Evolutionary conservation across 2,329 filamentous ascomycete genomes (phyloP), one percentile per base, ranked within the genome.

Genomic region (Xylariaceae sp.): DNA sequence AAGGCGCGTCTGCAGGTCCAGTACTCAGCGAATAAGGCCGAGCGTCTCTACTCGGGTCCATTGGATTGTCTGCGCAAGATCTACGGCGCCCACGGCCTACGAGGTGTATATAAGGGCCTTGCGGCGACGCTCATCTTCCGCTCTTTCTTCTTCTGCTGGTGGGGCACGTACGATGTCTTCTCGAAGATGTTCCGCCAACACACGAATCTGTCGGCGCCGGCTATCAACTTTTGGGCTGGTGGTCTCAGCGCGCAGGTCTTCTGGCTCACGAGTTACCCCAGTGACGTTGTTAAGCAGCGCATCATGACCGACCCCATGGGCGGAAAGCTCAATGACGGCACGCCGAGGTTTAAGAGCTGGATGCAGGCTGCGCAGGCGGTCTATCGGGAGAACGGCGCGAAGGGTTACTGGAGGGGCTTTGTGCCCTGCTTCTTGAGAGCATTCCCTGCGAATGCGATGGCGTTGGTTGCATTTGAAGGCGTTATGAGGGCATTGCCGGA

Each of bases 81-180:
- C 51, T 83, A 83, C 71, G 68, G 72, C n/a, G 73, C 77, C 54
- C 91, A 97, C 73, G 93, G 94, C 51, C 69, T 97, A 2, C 72
- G 75, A 18, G 94, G 93, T 42, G 74, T 99, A 6, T 99, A 93
- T 74, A 92, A 91, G 71, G 94, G 94, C 0, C 81, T 99, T 10
- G 79, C 76, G 44, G 90, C 94, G 1, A 97, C 94, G 0, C 78
- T 97, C 53, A 75, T 97, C 52, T 97, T 97, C 78, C 84, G 94
- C 15, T 85, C 86, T 11, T 96, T 93, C 77, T 99, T 99, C 80
- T 97, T 96, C 81, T 94, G 88, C 78, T 97, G 92, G 92, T 99
- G 94, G 94, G 87, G 87, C n/a, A 89, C 86, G 61, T 99, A 99
- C 77, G 93, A 97, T 69, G 68, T 96, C 35, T 82, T 97, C 67